phyloP scores from a whole-genome alignment of 2,329 filamentous ascomycete species.

The Calcarisporium arbuscula region DNA sequence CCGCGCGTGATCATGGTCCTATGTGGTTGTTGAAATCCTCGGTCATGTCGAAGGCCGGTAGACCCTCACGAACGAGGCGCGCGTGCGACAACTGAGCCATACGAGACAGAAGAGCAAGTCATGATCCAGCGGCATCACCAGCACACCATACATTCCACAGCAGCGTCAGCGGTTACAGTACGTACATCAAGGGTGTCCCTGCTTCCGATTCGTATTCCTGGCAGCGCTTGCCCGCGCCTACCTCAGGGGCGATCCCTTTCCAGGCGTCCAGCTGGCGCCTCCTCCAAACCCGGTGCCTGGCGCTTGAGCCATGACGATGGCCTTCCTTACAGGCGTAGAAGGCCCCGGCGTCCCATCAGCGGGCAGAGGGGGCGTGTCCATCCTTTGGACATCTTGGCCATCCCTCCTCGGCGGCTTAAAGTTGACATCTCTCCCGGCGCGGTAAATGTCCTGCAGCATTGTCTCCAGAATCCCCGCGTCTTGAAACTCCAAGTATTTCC shows the following conservation, averaged over 20 bases:
- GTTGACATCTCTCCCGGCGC: slow-evolving; percentile 39
- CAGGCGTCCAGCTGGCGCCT: slow-evolving; percentile 37
- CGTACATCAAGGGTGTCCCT: too few species aligned
- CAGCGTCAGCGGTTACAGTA: too few species aligned
- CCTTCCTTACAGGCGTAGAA: slow-evolving; percentile 41
- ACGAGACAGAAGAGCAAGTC: too few species aligned
- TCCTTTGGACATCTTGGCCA: slow-evolving; percentile 36
- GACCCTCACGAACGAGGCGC: too few species aligned
- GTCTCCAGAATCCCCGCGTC: slow-evolving; percentile 78
- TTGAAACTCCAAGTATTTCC: slow-evolving; percentile 83
- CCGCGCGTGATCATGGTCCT: too few species aligned
- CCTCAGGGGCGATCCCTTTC: slow-evolving; percentile 34
- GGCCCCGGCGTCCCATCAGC: slow-evolving; percentile 29
- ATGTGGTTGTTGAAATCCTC: too few species aligned
- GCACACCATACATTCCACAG: too few species aligned
- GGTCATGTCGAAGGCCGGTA: too few species aligned
- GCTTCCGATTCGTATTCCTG: too few species aligned
- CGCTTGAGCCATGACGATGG: slow-evolving; percentile 25
- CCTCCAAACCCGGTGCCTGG: slow-evolving; percentile 31
- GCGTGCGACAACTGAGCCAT: too few species aligned
- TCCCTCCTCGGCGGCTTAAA: slow-evolving; percentile 46
- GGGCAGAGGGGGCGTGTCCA: slow-evolving; percentile 48
- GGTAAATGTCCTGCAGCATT: slow-evolving; percentile 84
- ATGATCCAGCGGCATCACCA: too few species aligned
- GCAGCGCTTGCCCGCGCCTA: slow-evolving; percentile 8